Evolutionary conservation across 176 grass and related monocot genomes (phyloP), one percentile per base, ranked within the genome.

Genomic region (Oryza glumipatula): DNA sequence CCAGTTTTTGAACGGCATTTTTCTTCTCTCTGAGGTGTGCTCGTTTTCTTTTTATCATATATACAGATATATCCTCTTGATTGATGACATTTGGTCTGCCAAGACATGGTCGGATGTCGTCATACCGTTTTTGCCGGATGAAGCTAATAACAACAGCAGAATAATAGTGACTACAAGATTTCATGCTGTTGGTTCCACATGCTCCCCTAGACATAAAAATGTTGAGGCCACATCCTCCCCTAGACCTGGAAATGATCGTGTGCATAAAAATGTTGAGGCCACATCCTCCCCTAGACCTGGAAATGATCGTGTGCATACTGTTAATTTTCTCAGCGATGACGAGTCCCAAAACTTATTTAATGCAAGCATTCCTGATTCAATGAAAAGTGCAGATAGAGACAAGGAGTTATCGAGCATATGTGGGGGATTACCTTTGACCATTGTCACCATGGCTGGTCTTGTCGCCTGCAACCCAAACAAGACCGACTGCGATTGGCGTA

Each of bases 81-180:
- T 83, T 49, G 81, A 83, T 51, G 81, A 83, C 7, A 36, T 83
- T 10, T 83, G 81, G 81, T 83, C 81, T 66, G 16, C 43, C 47
- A 10, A 65, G 6, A 83, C 71, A 66, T 83, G 81, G 81, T 83
- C 24, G 66, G 23, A 66, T 0, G 1, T 26, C 24, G 1, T 26
- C 24, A 26, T 26, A 26, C 24, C 0, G 9, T 48, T 3, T 21
- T 49, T 74, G 6, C 81, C 81, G 33, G 14, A 71, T 52, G 14
- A 65, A 0, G 65, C 49, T 3, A 5, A 14, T 1, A 4, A 23
- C 22, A 0, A 0, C 58, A 75, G 70, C 11, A 74, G 26, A 83
- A 51, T 83, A 83, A 83, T 83, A 66, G 81, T 83, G 41, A 83
- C 81, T 4, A 5, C 81, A 66, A 73, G 81, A 49, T 83, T 83